Evolutionary conservation across 2,329 filamentous ascomycete genomes (phyloP), one percentile per base, ranked within the genome.

Genomic region (Metarhizium album): DNA sequence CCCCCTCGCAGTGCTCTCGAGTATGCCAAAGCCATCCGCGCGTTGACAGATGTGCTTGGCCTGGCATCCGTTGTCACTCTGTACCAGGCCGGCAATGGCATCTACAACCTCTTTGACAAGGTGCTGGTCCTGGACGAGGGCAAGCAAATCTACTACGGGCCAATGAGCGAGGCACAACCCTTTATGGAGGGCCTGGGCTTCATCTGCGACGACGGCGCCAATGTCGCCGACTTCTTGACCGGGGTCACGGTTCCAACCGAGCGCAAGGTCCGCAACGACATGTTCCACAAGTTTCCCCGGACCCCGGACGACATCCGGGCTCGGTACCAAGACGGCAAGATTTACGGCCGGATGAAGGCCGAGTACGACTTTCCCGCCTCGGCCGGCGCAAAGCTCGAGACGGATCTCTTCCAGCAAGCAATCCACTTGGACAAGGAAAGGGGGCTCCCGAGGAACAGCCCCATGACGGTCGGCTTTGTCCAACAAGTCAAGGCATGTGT

Each of bases 71-170:
- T 84, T 45, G 79, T 84, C 13, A 83, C 81, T 0, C 69, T 86
- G 0, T 87, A 87, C 60, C 84, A 87, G 60, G 83, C 84, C 3
- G 80, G 81, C 5, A 84, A 87, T 50, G 80, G 76, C 23, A 86
- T 87, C 52, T 86, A 84, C 61, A 70, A 84, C 24, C 71, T 82
- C 0, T 86, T 87, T 60, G 82, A 87, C 61, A 87, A 86, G 59
- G 82, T 86, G 0, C 70, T 86, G 0, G 75, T 87, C 8, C 72
- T 87, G 3, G 82, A 86, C 45, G 75, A 80, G 52, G 83, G 83
- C 45, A 79, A 80, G 54, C 64, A 86, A 57, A 73, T 85, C 45
- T 87, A 76, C 67, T 86, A 83, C 55, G 83, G 83, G 0, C 74
- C 81, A 0, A 68, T 73, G 55, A 64, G 71, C 5, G 70, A 82